Conservation (phyloP, 78 protist genomes). For the slime mould (Dictyostelium discoideum) region DNA sequence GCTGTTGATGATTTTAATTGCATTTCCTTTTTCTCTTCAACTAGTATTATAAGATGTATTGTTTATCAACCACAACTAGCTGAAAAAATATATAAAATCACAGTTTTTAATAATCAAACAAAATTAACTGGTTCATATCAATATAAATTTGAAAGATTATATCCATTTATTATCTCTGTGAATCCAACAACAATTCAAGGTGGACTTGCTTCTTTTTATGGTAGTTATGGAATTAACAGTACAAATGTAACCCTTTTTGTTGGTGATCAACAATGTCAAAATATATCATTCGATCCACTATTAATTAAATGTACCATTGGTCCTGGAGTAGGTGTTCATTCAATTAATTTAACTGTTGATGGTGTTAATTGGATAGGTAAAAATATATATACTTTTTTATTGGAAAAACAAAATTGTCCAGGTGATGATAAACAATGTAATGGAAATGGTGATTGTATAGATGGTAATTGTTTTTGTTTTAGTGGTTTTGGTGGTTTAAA, state of each 20-base stretch:
- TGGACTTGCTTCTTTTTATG: neutral
- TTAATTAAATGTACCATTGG: neutral
- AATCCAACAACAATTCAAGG: neutral
- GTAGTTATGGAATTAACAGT: neutral
- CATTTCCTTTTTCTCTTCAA: too few relatives aligned
- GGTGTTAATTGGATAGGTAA: neutral
- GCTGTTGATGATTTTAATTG: neutral
- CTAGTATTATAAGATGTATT: neutral
- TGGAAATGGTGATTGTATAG: neutral
- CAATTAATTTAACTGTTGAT: neutral
- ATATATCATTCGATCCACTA: too few relatives aligned
- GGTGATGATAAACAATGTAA: neutral
- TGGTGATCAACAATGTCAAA: neutral
- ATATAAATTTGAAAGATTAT: neutral
- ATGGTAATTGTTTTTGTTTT: neutral
- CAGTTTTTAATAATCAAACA: neutral
- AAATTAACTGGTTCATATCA: neutral
- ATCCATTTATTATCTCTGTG: neutral
- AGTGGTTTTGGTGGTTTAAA: neutral
- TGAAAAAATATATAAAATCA: neutral
- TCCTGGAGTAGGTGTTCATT: neutral
- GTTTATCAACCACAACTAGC: neutral
- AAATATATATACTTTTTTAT: neutral
- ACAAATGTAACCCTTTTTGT: neutral
- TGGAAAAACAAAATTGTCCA: neutral